phyloP scores from a whole-genome alignment of 257 asterid species.

The Hygrophila difformis region DNA sequence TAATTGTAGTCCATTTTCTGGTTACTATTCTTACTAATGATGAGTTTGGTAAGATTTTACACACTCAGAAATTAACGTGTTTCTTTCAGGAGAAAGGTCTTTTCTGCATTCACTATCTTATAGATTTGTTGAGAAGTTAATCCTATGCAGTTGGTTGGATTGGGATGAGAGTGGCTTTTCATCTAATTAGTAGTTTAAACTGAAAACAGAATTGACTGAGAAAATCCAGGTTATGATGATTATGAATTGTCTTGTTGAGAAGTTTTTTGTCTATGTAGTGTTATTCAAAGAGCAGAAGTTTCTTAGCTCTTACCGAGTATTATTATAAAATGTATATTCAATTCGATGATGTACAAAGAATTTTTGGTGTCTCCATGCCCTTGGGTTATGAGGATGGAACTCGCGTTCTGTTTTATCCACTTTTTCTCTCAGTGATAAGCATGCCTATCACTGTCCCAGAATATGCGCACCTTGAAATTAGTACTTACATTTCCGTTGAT shows the following conservation, averaged over 20 bases:
- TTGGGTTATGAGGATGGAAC: not conserved
- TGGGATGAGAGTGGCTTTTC: too few relatives aligned
- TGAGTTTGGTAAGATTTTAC: not conserved
- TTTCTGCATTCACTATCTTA: not conserved
- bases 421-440: constrained; percentile 1
- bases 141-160: too few relatives aligned
- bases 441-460: constrained; percentile 3
- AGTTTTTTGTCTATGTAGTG: too few relatives aligned
- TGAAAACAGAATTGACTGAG: too few relatives aligned
- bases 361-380: constrained; percentile 2
- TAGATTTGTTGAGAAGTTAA: too few relatives aligned
- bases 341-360: too few relatives aligned
- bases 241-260: too few relatives aligned
- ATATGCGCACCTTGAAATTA: constrained; percentile 2
- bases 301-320: too few relatives aligned
- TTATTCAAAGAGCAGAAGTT: too few relatives aligned
- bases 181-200: too few relatives aligned
- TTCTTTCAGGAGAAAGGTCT: not conserved
- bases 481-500: constrained; percentile 15
- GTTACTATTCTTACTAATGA: not conserved
- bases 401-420: not conserved
- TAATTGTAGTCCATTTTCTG: not conserved
- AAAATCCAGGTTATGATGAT: too few relatives aligned
- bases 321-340: too few relatives aligned
- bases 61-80: constrained; percentile 3